These are phyloP conservation scores for Melocanna baccifera DNA, from an alignment of 176 grass and related monocot genomes.

Conservation along the genomic window DNA sequence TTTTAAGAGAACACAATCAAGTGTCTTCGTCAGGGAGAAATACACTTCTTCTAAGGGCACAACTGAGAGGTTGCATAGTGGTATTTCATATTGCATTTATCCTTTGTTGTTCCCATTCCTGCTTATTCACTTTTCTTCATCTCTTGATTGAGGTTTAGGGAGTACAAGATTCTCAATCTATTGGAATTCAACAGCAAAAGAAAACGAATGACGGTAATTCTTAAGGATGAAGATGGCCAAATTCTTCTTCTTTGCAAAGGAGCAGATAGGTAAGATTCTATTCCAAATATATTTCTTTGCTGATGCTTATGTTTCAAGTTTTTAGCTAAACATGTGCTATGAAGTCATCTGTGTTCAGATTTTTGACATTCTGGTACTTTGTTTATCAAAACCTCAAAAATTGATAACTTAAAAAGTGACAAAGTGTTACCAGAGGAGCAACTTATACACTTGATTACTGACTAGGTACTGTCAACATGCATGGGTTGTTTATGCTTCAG, in stretches of 20 bases:
- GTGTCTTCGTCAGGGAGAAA: conserved; percentile 72
- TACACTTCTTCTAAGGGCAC: conserved; percentile 56
- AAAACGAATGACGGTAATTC: conserved; percentile 95
- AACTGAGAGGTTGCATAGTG: conserved; percentile 62
- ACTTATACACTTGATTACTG: conserved; percentile 8
- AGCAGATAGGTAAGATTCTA: conserved; percentile 70
- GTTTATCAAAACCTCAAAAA: not conserved
- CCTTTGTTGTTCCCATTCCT: not conserved
- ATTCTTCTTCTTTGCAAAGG: conserved; percentile 98
- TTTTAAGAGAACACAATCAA: conserved; percentile 83
- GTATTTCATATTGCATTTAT: conserved; percentile 22
- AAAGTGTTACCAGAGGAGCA: not conserved
- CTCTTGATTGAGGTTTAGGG: conserved; percentile 50
- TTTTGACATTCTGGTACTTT: conserved; percentile 14
- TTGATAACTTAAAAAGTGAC: not conserved
- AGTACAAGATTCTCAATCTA: conserved; percentile 97
- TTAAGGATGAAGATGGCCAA: conserved; percentile 81
- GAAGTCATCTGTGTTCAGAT: not conserved
- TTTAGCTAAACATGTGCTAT: not conserved
- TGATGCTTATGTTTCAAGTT: conserved; percentile 1
- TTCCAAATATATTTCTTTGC: conserved; percentile 15
- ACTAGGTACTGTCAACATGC: conserved; percentile 16
- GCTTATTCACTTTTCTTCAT: conserved; percentile 18
- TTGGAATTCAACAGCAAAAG: conserved; percentile 99
- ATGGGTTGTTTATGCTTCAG: conserved; percentile 13